Evolutionary conservation across 345 rosid genomes (phyloP).

Genomic region (Reutealis trisperma): DNA sequence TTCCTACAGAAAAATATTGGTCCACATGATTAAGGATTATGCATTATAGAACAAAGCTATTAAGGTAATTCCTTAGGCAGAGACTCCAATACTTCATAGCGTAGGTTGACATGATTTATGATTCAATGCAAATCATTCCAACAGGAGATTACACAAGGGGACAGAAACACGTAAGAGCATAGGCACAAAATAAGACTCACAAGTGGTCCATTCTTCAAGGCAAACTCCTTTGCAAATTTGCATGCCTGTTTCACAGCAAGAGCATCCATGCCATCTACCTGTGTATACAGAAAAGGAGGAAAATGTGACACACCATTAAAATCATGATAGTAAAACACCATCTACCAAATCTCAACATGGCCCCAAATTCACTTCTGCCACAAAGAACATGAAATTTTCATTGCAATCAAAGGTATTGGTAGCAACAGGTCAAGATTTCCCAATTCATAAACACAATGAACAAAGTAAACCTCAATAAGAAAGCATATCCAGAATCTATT

Average conservation of each 20-base stretch:
- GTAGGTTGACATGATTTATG: background rate
- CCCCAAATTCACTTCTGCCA: background rate
- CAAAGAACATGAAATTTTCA: background rate
- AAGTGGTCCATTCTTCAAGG: slow-evolving; percentile 88
- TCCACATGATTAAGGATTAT: background rate
- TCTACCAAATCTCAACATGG: background rate
- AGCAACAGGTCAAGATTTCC: background rate
- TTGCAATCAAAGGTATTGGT: background rate
- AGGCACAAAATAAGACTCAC: slow-evolving; percentile 48
- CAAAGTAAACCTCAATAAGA: background rate
- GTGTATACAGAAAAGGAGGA: slow-evolving; percentile 1
- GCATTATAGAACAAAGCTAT: background rate
- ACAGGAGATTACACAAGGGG: background rate
- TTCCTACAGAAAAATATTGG: background rate
- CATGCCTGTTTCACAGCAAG: slow-evolving; percentile 98
- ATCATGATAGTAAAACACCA: background rate
- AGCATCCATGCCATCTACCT: slow-evolving; percentile 99
- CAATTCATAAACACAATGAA: background rate
- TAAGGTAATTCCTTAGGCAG: background rate
- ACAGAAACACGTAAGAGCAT: background rate
- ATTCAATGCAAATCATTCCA: background rate
- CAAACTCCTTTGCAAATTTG: slow-evolving; percentile 88
- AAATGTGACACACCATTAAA: background rate
- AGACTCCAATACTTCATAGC: background rate
- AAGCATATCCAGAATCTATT: background rate